A percentile compares a stretch with the other conserved stretches of the same genome.
Evolutionary conservation across 169 alveolate genomes (phyloP).

Genomic region (Toxoplasma gondii): DNA sequence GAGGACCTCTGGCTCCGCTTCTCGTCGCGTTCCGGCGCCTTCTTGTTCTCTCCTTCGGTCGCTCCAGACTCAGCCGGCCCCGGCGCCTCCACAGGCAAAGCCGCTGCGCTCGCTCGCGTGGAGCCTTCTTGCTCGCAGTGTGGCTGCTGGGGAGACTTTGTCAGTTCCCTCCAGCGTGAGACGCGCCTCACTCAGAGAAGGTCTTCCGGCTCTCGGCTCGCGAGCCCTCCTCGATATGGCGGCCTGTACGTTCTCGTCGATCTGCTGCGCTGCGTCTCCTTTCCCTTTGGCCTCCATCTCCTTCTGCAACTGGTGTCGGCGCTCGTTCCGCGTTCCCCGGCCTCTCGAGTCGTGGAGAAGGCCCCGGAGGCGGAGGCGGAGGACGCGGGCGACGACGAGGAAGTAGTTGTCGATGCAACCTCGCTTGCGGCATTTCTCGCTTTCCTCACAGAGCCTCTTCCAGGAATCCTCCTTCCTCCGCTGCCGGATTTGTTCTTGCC

Average conservation of each 20-base stretch:
- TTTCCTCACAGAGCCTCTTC: slow-evolving; percentile 53
- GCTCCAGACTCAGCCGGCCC: not conserved
- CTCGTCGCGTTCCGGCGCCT: not conserved
- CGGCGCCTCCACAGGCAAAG: not conserved
- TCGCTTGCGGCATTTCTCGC: slow-evolving; percentile 36
- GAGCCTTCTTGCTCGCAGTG: not conserved
- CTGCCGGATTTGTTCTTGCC: slow-evolving; percentile 39
- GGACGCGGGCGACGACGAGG: slow-evolving; percentile 41
- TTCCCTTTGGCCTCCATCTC: slow-evolving; percentile 62
- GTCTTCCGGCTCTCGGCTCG: not conserved
- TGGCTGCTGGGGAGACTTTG: not conserved
- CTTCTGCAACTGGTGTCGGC: slow-evolving; percentile 61
- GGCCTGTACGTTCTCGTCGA: slow-evolving; percentile 5
- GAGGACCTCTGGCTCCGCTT: slow-evolving; percentile 21
- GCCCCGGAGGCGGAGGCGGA: not conserved
- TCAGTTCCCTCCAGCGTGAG: not conserved
- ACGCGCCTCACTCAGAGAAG: not conserved
- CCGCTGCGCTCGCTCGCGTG: not conserved
- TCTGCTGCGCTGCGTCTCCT: not conserved
- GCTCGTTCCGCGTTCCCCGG: slow-evolving; percentile 51
- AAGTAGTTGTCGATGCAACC: slow-evolving; percentile 29
- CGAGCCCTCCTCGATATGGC: slow-evolving; percentile 12
- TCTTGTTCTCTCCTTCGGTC: not conserved
- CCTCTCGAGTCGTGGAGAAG: not conserved
- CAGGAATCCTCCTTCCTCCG: slow-evolving; percentile 48